Evolutionary conservation across 441 rosid species (phyloP).

Genomic region (Flueggea neowawraea): DNA sequence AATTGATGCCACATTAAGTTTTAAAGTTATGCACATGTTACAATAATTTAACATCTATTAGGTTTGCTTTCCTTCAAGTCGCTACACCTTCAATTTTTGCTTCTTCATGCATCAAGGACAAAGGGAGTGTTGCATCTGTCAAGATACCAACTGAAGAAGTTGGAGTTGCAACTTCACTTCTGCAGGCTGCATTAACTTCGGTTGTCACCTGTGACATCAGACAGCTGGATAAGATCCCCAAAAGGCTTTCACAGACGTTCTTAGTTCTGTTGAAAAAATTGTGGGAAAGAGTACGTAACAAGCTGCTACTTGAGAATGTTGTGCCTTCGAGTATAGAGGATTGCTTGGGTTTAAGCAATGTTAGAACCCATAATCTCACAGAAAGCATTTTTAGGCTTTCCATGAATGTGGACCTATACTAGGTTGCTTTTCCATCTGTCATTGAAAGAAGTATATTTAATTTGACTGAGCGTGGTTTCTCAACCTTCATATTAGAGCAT

Average conservation of each 20-base stretch:
- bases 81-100: slow-evolving; percentile 20
- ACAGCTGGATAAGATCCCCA: slow-evolving; percentile 35
- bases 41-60: slow-evolving; percentile 28
- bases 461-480: slow-evolving; percentile 22
- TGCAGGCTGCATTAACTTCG: slow-evolving; percentile 36
- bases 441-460: slow-evolving; percentile 38
- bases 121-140: slow-evolving; percentile 13
- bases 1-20: too few species aligned
- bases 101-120: slow-evolving; percentile 23
- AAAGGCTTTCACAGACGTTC: slow-evolving; percentile 27
- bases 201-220: slow-evolving; percentile 33
- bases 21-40: not conserved
- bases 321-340: slow-evolving; percentile 12
- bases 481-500: slow-evolving; percentile 33
- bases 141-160: slow-evolving; percentile 28
- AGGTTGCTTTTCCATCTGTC: slow-evolving; percentile 14
- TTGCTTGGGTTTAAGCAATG: slow-evolving; percentile 25
- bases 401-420: slow-evolving; percentile 15
- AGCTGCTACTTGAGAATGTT: slow-evolving; percentile 22
- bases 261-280: slow-evolving; percentile 29
- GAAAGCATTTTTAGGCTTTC: slow-evolving; percentile 59
- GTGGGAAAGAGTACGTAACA: slow-evolving; percentile 39
- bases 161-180: slow-evolving; percentile 25
- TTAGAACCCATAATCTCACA: slow-evolving; percentile 35
- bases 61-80: slow-evolving; percentile 45